Conservation (phyloP, 352 stramenopile species). For the Pythium coloratum region DNA sequence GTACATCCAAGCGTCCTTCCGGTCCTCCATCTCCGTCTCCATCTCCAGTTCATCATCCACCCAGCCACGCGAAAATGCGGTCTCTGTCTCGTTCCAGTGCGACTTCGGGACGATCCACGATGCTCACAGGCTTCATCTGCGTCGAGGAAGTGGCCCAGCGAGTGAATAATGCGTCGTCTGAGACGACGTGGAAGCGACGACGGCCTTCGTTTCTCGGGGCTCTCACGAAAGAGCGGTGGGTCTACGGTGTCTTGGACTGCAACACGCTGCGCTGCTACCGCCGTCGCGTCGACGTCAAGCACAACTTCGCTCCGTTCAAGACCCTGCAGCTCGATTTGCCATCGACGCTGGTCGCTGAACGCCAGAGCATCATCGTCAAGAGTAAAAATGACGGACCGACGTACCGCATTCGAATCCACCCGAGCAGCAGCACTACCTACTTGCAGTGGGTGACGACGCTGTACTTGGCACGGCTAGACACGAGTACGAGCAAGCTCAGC, state of each 20-base stretch:
- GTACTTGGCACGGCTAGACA: slow-evolving; percentile 24
- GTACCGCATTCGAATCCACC: slow-evolving; percentile 17
- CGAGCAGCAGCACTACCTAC: slow-evolving; percentile 11
- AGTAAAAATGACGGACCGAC: slow-evolving; percentile 1
- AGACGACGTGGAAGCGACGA: slow-evolving; percentile 4
- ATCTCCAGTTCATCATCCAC: not conserved
- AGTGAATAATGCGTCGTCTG: not conserved
- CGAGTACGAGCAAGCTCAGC: not conserved
- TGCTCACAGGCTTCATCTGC: slow-evolving; percentile 24
- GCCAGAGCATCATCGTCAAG: slow-evolving; percentile 17
- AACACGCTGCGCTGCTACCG: slow-evolving; percentile 17
- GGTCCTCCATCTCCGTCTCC: not conserved
- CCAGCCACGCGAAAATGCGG: not conserved
- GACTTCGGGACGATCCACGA: not conserved
- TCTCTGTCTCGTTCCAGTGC: not conserved
- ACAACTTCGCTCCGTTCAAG: slow-evolving; percentile 15
- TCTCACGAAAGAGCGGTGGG: slow-evolving; percentile 24
- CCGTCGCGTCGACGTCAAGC: slow-evolving; percentile 18
- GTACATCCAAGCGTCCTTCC: no score
- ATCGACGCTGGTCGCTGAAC: slow-evolving; percentile 9
- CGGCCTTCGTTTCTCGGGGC: slow-evolving; percentile 8
- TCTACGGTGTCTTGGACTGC: slow-evolving; percentile 16
- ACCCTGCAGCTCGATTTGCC: slow-evolving; percentile 21
- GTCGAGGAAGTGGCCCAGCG: slow-evolving; percentile 21
- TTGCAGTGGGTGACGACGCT: slow-evolving; percentile 31